Base-by-base conservation (phyloP, 306 rosid species). In the Styphnolobium japonicum region DNA sequence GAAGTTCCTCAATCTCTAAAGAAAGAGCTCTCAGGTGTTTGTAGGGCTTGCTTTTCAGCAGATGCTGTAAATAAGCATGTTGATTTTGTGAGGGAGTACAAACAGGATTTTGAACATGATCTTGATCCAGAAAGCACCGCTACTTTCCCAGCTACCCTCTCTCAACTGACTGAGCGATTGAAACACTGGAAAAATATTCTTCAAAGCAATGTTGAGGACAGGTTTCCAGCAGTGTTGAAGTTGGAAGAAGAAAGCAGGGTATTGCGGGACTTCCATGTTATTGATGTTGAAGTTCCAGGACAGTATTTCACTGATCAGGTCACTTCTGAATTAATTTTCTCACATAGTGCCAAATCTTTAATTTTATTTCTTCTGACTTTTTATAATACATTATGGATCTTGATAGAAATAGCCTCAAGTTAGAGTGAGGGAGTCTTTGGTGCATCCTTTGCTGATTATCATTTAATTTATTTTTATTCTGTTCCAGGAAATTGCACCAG, bases 1-100 rank as follows among this genome's bases (percentile, higher is more conserved):
- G 99, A 96, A 90, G 99, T 96, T 83, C 99, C 99, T 71, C 98
- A 91, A 66, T 96, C 99, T 83, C 99, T 96, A 48, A 96, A 93
- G 88, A 96, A 93, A 83, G 99, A 96, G 89, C 97, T 96, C 68
- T 91, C 99, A 3, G 98, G 98, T n/a, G 99, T 96, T 88, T 96
- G 99, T 76, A 84, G 97, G 88, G 99, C 99, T 84, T 96, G 99
- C 87, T 96, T 96, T 84, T 96, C 98, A 3, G 92, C 96, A 34
- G 99, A 96, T 85, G 99, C 99, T 66, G 92, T 96, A 68, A 93
- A 88, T 88, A 96, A 96, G 85, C 99, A 96, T 61, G 98, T 96
- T 81, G 99, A 96, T 85, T 93, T 96, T 87, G 99, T 96, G 36
- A 85, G 98, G 87, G 99, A 96, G 82, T 96, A 96, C 87, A 96